Evolutionary conservation across 2,329 filamentous ascomycete genomes (phyloP), one percentile per base, ranked within the genome.

Genomic region (Alternaria arbusti): DNA sequence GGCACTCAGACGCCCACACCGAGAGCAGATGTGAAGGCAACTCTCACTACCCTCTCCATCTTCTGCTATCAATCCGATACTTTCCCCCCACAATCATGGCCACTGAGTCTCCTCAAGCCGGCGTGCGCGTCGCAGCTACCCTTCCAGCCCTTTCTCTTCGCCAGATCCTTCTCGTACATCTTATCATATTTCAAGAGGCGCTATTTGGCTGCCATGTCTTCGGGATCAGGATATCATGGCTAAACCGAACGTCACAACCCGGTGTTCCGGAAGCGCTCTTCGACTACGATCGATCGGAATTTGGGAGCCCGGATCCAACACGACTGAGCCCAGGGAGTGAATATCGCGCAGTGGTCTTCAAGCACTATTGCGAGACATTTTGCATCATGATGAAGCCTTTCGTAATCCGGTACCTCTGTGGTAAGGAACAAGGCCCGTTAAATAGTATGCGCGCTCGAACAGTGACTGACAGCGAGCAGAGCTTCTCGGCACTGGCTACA

Each of bases 131-230:
- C n/a, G 5, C 55, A 13, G 8, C 22, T 25, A 15, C 44, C n/a
- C 28, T 17, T n/a, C 30, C 20, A 12, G 15, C 55, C 28, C 44
- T 28, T 17, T 5, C 26, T 22, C 55, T 50, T 32, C 55, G 22
- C 28, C 4, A 57, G 22, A 26, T 57, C 13, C 55, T 57, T 8
- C 30, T 57, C 10, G 30, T 57, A 6, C 45, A 57, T 22, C 30
- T 57, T 17, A 25, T 57, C n/a, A 17, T 57, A 23, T 57, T 25
- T 8, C 55, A 57, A 22, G 44, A 57, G 20, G 55, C 45, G n/a
- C 20, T 57, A 20, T 57, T 57, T 5, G 22, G 44, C 10, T 50
- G 23, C 22, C 52, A 25, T 17, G 13, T 54, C 22, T 17, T 20
- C 10, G 23, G 22, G 8, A 43, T 5, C 3, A 44, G 5, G n/a